phyloP scores from a whole-genome alignment of 1,284 basidiomycete genomes.

The Cryptococcus amylolentus region DNA sequence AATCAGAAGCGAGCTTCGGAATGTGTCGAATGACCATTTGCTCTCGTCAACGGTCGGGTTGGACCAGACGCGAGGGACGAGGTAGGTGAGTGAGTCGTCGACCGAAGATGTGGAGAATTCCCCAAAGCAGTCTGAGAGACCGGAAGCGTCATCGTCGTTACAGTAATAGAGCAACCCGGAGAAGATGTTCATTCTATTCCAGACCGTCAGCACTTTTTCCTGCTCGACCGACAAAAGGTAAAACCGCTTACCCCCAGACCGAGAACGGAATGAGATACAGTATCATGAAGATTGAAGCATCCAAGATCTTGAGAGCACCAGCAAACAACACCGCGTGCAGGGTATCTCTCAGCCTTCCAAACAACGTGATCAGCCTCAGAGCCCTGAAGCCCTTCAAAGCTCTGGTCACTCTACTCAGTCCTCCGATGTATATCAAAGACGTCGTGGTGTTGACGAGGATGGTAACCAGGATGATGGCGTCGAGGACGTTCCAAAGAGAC shows the following conservation, averaged over 20 bases:
- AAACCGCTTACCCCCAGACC: slow-evolving; percentile 69
- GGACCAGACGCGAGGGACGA: slow-evolving; percentile 81
- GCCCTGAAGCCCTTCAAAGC: slow-evolving; percentile 86
- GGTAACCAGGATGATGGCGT: slow-evolving; percentile 80
- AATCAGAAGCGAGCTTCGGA: slow-evolving; percentile 80
- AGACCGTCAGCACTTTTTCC: background rate
- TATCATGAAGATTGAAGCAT: slow-evolving; percentile 87
- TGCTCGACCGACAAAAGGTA: background rate
- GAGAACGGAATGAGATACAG: slow-evolving; percentile 96
- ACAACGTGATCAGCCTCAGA: slow-evolving; percentile 83
- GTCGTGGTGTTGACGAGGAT: slow-evolving; percentile 78
- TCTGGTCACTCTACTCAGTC: slow-evolving; percentile 75
- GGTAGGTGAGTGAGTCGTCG: slow-evolving; percentile 60
- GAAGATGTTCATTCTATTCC: slow-evolving; percentile 72
- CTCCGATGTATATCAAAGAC: slow-evolving; percentile 72
- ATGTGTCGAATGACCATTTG: slow-evolving; percentile 86
- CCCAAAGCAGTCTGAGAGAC: slow-evolving; percentile 65
- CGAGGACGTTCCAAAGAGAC: slow-evolving; percentile 88
- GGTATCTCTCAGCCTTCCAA: slow-evolving; percentile 79
- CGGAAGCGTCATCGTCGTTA: slow-evolving; percentile 66
- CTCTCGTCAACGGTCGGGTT: slow-evolving; percentile 68
- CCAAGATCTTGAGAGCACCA: slow-evolving; percentile 78
- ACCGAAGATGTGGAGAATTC: slow-evolving; percentile 61
- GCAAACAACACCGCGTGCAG: slow-evolving; percentile 90
- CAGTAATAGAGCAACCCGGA: slow-evolving; percentile 78